Base-by-base conservation (phyloP, 1,284 basidiomycete species). In the Pseudomicrostroma phylloplanum region DNA sequence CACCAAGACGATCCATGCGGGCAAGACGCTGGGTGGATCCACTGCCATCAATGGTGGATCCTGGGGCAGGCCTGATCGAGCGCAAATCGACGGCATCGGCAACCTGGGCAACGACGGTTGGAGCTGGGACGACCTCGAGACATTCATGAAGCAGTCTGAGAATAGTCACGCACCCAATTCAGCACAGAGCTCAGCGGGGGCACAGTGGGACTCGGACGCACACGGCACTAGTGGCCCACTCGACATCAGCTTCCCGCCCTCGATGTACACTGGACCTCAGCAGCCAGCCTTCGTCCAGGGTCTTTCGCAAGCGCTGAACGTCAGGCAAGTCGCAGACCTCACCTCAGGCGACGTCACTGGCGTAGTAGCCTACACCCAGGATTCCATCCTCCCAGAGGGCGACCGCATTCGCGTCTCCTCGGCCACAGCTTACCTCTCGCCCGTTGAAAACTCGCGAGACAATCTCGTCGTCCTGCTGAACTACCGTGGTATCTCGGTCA, bases 1-100 rank as follows among this genome's bases (percentile, higher is more conserved):
- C 39, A 82, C 82, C 17, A 83, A 80, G 67, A 72, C 76, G 9
- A 83, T 85, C 25, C 53, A 58, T 0, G 76, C 84, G 26, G 85
- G 85, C 1, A 85, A 84, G 71, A 85, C 85, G 0, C 81, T 87
- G 2, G 86, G 86, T 36, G 86, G 86, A 1, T 81, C 82, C 55
- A 82, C 84, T 41, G 84, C 84, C 1, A 85, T 87, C 74, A 87
- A 87, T 69, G 85, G 85, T 36, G 85, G 80, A 11, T 79, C 82
- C 11, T 86, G 84, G 79, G 86, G 85, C 13, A 82, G 86, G 8
- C 86, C 83, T 1, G 71, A 83, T 30, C 80, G 80, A 25, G 83
- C 82, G 0, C 86, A 87, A 73, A 86, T 86, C 67, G 85, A 88
- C 68, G 81, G 84, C 0, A 83, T 84, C 81, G 81, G 82, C 0